Evolutionary conservation across 345 rosid species (phyloP).

Genomic region (Psidium friedrichsthalianum): DNA sequence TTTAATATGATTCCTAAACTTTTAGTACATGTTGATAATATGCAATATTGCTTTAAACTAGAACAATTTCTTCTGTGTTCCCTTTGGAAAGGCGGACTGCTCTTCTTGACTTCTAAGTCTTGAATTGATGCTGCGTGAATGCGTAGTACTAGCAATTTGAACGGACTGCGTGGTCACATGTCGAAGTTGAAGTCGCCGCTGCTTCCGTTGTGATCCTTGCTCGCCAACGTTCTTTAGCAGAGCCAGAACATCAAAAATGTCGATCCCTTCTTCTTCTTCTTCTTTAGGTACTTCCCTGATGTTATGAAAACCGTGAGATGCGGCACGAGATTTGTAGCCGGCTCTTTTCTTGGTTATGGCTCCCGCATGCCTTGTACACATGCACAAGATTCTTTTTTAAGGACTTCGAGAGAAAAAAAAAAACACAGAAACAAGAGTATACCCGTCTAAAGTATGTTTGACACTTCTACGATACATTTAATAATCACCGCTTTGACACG

Average conservation of each 20-base stretch:
- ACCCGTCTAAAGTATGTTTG: fast-evolving
- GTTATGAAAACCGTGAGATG: neutral
- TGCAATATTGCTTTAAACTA: too few relatives aligned
- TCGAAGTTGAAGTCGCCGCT: neutral
- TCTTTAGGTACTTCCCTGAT: neutral
- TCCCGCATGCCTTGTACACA: neutral
- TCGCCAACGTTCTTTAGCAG: neutral
- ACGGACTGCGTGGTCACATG: neutral
- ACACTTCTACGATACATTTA: neutral
- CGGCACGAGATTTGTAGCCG: neutral
- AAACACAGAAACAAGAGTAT: neutral
- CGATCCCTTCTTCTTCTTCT: neutral
- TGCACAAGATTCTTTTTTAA: neutral
- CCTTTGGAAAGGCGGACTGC: neutral
- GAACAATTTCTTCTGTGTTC: neutral
- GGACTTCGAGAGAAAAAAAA: neutral
- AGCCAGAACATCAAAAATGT: neutral
- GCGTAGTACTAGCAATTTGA: neutral
- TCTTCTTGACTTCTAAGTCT: neutral
- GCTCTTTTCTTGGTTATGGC: neutral
- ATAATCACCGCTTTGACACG: neutral
- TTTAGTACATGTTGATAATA: too few relatives aligned
- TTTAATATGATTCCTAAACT: too few relatives aligned
- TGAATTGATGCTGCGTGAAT: neutral
- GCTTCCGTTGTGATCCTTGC: neutral